Conservation (phyloP, 768 basidiomycete species). For the Lactarius quietus region DNA sequence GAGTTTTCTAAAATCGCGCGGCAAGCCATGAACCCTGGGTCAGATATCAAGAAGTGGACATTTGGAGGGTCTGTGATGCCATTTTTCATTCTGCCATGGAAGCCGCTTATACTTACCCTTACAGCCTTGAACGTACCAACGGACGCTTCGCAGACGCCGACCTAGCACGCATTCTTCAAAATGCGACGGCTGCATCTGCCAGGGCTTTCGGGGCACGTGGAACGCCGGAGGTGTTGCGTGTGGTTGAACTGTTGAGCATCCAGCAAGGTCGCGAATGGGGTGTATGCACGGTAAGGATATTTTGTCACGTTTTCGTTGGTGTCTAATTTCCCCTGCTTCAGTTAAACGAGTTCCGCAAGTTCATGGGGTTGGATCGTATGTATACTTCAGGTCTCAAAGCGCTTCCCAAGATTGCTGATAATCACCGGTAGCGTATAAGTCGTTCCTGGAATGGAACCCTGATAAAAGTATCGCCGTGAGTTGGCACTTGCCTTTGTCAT, state of each 20-base stretch:
- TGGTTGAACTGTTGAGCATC: constrained; percentile 69
- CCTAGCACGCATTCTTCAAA: constrained; percentile 57
- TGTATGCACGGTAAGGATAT: constrained; percentile 55
- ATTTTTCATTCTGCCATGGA: background rate
- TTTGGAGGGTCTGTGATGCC: constrained; percentile 26
- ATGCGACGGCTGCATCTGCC: constrained; percentile 56
- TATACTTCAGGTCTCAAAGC: background rate
- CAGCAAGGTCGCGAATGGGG: constrained; percentile 66
- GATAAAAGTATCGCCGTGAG: constrained; percentile 30
- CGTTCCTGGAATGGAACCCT: constrained; percentile 37
- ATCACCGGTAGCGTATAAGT: constrained; percentile 15
- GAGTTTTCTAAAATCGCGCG: constrained; percentile 27
- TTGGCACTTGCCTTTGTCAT: background rate
- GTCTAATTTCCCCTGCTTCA: constrained; percentile 4
- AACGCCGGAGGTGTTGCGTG: constrained; percentile 58
- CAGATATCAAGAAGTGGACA: constrained; percentile 31
- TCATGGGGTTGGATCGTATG: constrained; percentile 64
- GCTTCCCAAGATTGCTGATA: background rate
- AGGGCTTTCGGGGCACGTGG: constrained; percentile 68
- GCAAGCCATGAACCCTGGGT: constrained; percentile 30
- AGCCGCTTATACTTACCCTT: background rate
- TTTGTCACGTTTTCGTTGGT: background rate
- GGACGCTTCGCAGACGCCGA: constrained; percentile 57
- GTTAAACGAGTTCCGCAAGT: constrained; percentile 41
- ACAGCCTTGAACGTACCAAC: constrained; percentile 35